Evolutionary conservation across 169 alveolate genomes (phyloP).

Genomic region (Toxoplasma gondii): DNA sequence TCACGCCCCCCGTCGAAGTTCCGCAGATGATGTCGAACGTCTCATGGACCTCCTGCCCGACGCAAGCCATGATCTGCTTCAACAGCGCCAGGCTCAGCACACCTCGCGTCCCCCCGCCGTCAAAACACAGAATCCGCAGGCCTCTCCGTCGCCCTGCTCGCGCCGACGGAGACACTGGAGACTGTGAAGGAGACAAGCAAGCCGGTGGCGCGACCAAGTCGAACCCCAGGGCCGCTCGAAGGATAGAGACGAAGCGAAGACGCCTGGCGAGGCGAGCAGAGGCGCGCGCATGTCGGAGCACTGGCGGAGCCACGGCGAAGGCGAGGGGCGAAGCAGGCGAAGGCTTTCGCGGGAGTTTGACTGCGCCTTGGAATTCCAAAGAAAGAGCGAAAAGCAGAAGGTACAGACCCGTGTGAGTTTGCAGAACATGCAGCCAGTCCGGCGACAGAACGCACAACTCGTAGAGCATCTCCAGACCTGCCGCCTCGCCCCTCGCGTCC

Average conservation of each 20-base stretch:
- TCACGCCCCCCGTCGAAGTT: slow-evolving; percentile 87
- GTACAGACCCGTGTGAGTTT: not conserved
- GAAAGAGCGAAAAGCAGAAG: not conserved
- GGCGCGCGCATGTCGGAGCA: slow-evolving; percentile 21
- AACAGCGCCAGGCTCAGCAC: slow-evolving; percentile 83
- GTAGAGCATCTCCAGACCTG: slow-evolving; percentile 28
- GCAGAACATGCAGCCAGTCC: not conserved
- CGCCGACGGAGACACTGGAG: not conserved
- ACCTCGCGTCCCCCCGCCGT: slow-evolving; percentile 90
- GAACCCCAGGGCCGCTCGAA: slow-evolving; percentile 7
- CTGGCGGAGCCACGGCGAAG: slow-evolving; percentile 3
- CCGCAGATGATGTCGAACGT: slow-evolving; percentile 87
- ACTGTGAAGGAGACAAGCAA: not conserved
- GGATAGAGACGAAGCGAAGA: not conserved
- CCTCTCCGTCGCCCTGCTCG: slow-evolving; percentile 70
- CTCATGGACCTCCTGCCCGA: slow-evolving; percentile 76
- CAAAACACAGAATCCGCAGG: slow-evolving; percentile 81
- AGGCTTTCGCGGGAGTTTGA: not conserved
- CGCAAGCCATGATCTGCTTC: slow-evolving; percentile 68
- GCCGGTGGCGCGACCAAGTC: not conserved
- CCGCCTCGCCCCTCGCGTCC: not conserved
- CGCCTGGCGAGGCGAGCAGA: not conserved
- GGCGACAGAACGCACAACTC: not conserved
- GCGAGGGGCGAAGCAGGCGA: not conserved
- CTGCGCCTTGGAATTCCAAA: not conserved